Evolutionary conservation across 768 basidiomycete genomes (phyloP).

Genomic region (Gautieria morchelliformis): DNA sequence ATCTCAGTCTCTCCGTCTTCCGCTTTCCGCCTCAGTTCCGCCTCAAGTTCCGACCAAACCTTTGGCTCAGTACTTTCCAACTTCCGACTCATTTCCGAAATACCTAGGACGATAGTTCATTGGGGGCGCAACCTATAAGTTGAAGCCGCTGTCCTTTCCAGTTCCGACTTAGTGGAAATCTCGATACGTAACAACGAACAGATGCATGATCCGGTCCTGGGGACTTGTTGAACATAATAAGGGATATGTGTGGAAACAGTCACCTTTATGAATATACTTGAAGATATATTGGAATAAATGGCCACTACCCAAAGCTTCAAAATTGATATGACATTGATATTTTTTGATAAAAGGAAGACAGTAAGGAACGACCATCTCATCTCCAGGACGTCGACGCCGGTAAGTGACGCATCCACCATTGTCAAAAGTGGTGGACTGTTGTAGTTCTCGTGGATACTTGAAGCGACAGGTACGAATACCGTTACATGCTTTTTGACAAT

Average conservation of each 20-base stretch:
- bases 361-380: constrained; percentile 24
- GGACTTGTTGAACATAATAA: too few relatives aligned
- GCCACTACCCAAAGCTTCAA: constrained; percentile 22
- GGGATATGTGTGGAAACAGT: constrained; percentile 33
- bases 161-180: too few relatives aligned
- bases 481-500: constrained; percentile 18
- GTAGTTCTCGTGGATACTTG: constrained; percentile 13
- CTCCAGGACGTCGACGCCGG: constrained; percentile 14
- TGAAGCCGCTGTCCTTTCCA: too few relatives aligned
- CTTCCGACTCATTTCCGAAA: too few relatives aligned
- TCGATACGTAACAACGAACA: too few relatives aligned
- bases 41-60: too few relatives aligned
- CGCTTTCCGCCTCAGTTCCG: too few relatives aligned
- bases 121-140: too few relatives aligned
- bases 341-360: constrained; percentile 16
- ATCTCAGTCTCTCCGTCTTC: too few relatives aligned
- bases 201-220: constrained; percentile 13
- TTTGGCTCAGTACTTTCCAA: too few relatives aligned
- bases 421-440: constrained; percentile 19
- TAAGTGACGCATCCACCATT: constrained; percentile 22
- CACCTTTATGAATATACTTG: too few relatives aligned
- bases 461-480: constrained; percentile 17
- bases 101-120: too few relatives aligned
- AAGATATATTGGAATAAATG: constrained; percentile 30
- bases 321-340: constrained; percentile 29